A percentile compares a stretch with the other conserved stretches of the same genome.
These are phyloP conservation scores for Debaryomyces coudertii DNA, from an alignment of 1,139 yeast species.

Conservation along the genomic window DNA sequence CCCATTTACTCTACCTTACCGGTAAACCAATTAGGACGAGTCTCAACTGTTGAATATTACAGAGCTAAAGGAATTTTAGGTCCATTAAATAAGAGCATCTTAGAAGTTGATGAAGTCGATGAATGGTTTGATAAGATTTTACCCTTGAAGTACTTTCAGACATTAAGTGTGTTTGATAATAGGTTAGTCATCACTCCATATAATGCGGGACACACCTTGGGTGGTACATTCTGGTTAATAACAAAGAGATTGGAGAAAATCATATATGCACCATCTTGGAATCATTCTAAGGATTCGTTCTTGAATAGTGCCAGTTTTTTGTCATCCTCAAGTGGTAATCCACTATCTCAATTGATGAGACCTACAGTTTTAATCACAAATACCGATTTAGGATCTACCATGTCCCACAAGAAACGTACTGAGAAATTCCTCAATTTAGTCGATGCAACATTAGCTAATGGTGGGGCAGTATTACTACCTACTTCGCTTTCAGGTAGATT, in stretches of 20 bases:
- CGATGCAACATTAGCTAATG: constrained; percentile 64
- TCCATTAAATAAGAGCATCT: constrained; percentile 60
- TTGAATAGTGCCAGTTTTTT: constrained; percentile 79
- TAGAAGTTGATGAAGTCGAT: constrained; percentile 79
- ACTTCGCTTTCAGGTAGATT: constrained; percentile 83
- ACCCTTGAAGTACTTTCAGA: constrained; percentile 78
- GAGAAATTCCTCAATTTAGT: constrained; percentile 68
- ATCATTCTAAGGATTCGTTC: constrained; percentile 87
- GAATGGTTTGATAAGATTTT: constrained; percentile 71
- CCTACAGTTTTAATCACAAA: constrained; percentile 88
- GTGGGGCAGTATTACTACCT: constrained; percentile 82
- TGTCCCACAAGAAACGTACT: constrained; percentile 66
- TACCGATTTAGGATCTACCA: constrained; percentile 67
- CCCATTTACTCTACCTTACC: constrained; percentile 90
- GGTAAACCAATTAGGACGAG: constrained; percentile 81
- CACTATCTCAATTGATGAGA: constrained; percentile 66
- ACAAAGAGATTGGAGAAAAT: constrained; percentile 75
- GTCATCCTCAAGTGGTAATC: constrained; percentile 46
- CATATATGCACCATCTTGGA: constrained; percentile 92
- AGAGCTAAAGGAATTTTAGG: constrained; percentile 75
- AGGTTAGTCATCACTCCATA: constrained; percentile 72
- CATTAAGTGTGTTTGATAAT: constrained; percentile 65
- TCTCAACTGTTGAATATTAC: constrained; percentile 81
- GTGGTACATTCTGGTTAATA: constrained; percentile 88
- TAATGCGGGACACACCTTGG: constrained; percentile 91